Evolutionary conservation across 208 protist species (phyloP).

Genomic region (Leishmania amazonensis): DNA sequence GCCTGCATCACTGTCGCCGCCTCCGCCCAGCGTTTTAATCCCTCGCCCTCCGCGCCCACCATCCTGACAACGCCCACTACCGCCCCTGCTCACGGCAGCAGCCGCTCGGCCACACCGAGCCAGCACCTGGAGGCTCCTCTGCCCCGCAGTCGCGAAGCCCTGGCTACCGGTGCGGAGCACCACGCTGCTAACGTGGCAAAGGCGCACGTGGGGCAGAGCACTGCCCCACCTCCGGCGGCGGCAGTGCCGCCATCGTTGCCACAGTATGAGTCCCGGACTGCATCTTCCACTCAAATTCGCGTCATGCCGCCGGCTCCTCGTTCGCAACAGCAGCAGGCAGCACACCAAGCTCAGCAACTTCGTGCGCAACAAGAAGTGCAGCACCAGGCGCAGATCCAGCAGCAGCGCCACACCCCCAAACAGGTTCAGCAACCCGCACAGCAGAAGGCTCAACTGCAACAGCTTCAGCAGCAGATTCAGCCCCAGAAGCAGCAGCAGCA

Average conservation of each 20-base stretch:
- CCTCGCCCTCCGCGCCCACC: not conserved
- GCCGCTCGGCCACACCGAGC: constrained; percentile 4
- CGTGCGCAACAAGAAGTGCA: constrained; percentile 2
- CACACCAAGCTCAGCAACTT: not conserved
- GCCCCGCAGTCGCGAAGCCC: constrained; percentile 15
- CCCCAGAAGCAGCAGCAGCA: constrained; percentile 20
- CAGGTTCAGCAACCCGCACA: not conserved
- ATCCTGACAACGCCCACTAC: not conserved
- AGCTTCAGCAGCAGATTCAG: not conserved
- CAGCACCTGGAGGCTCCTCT: constrained; percentile 6
- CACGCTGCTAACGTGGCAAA: not conserved
- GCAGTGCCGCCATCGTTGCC: not conserved
- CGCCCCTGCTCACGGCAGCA: not conserved
- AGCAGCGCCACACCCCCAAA: not conserved
- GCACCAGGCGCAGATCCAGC: constrained; percentile 1
- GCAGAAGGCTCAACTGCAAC: constrained; percentile 7
- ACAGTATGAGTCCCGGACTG: constrained; percentile 20
- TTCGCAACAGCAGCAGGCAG: constrained; percentile 14
- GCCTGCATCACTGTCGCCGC: constrained; percentile 9
- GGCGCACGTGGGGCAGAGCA: not conserved
- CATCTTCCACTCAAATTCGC: constrained; percentile 6
- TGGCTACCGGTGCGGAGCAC: not conserved
- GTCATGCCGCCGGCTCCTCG: constrained; percentile 32
- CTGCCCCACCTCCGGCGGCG: not conserved
- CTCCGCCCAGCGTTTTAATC: not conserved